Base-by-base conservation (phyloP, 352 stramenopile genomes). In the Phytopythium sindhum region DNA sequence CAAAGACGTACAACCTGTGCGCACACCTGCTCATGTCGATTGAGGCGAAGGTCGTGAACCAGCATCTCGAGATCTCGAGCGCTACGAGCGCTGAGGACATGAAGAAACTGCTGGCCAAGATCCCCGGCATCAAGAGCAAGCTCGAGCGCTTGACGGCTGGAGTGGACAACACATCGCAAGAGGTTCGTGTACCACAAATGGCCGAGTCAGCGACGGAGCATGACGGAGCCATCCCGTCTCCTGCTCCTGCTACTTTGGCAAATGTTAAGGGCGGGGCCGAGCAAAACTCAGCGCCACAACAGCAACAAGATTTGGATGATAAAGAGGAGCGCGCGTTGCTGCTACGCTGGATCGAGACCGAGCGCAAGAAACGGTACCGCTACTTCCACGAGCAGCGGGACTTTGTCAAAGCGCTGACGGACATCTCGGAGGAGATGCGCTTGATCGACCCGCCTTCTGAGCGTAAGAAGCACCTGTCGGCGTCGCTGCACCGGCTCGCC, bases 1-100 rank as follows among this genome's bases (percentile, higher is more conserved):
- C 85, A 1, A 86, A 78, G 33, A 88, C 83, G 17, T 91, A 90
- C 73, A 91, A 91, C 37, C 59, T 90, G 41, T 90, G 83, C 53
- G 83, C 82, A 23, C 89, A 89, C 61, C 62, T 93, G 37, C 79
- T 93, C 54, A 88, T 91, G 82, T 91, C 81, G 4, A 93, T 93
- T 48, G 83, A 93, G 53, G 82, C 85, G 5, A 90, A 91, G 60
- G 80, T 92, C 24, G 83, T 92, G 35, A 91, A 93, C 55, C 81
- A 93, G 57, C 78, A 89, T 4, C 89, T 91, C 45, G 83, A 91
- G 55, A 50, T 90, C 12, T 68, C 81, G 0, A 70, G 56, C 33
- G 69, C 58, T 28, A 37, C 72, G 37, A 74, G 61, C 39, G 56
- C 63, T 28, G 57, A 81, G 24, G 73, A 72, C 29, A 70, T 91